Evolutionary conservation across 352 stramenopile genomes (phyloP).

Genomic region (Phytophthora sp.): DNA sequence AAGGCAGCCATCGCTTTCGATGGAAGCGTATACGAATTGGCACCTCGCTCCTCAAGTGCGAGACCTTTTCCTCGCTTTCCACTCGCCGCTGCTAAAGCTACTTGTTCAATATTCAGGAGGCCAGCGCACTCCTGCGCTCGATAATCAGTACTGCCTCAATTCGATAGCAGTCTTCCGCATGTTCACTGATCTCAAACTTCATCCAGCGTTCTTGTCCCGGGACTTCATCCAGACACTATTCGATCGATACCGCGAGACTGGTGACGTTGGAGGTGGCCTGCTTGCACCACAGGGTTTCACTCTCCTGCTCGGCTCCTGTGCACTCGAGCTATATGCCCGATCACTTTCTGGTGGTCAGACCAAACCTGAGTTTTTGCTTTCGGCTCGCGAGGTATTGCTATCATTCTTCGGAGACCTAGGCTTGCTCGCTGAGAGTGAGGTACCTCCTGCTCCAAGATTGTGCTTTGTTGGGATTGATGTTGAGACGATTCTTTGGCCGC

Average conservation of each 20-base stretch:
- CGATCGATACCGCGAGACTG: conserved; percentile 36
- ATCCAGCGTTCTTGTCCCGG: conserved; percentile 55
- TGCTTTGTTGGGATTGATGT: conserved; percentile 75
- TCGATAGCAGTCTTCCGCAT: conserved; percentile 48
- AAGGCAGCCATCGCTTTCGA: conserved; percentile 4
- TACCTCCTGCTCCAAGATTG: conserved; percentile 39
- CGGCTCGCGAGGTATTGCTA: conserved; percentile 64
- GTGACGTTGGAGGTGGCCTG: conserved; percentile 25
- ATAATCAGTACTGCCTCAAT: conserved; percentile 56
- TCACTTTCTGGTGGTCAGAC: conserved; percentile 24
- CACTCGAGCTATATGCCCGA: conserved; percentile 57
- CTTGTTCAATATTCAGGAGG: conserved; percentile 61
- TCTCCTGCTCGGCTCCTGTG: conserved; percentile 65
- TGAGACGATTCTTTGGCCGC: conserved; percentile 75
- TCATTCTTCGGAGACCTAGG: conserved; percentile 76
- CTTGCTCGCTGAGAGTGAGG: conserved; percentile 51
- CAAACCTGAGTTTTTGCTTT: conserved; percentile 43
- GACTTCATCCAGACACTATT: conserved; percentile 61
- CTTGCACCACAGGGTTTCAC: conserved; percentile 56
- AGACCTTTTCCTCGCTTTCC: conserved; percentile 69
- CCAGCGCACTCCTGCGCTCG: conserved; percentile 39
- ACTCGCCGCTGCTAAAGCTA: conserved; percentile 53
- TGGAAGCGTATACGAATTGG: conserved; percentile 57
- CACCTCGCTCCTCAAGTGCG: conserved; percentile 55
- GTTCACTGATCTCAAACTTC: conserved; percentile 69